These are phyloP conservation scores for Sclerotinia borealis DNA, from an alignment of 2,329 filamentous ascomycete species.

Conservation along the genomic window DNA sequence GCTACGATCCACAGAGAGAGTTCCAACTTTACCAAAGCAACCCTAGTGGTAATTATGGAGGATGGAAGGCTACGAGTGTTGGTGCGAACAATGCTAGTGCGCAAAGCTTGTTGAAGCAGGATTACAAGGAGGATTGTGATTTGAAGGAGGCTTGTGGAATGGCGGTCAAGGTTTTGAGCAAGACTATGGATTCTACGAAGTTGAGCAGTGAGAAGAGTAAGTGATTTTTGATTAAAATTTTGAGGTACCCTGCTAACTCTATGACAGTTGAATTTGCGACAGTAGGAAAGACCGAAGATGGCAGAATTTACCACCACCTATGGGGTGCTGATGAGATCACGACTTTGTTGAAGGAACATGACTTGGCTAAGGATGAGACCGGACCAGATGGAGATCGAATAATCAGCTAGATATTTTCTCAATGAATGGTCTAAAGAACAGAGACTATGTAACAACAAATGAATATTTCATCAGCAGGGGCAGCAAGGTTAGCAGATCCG, in stretches of 20 bases:
- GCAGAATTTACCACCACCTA: conserved; percentile 96
- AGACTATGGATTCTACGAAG: conserved; percentile 99
- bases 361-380: conserved; percentile 76
- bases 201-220: conserved; percentile 97
- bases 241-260: conserved; percentile 18
- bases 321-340: conserved; percentile 98
- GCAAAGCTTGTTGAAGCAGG: conserved; percentile 94
- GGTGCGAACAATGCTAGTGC: conserved; percentile 98
- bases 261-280: conserved; percentile 89
- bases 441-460: conserved; percentile 29
- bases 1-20: conserved; percentile 90
- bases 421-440: conserved; percentile 4
- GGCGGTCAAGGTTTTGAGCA: conserved; percentile 98
- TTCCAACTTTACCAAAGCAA: conserved; percentile 99
- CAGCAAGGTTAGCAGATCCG: background rate
- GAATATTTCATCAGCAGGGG: conserved; percentile 12
- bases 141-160: conserved; percentile 94
- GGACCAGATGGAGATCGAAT: conserved; percentile 30
- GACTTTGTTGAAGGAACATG: conserved; percentile 88
- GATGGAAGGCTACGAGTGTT: conserved; percentile 97
- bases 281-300: conserved; percentile 88
- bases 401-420: conserved; percentile 25
- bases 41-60: conserved; percentile 96
- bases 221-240: conserved; percentile 33
- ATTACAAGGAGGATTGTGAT: conserved; percentile 98